These are phyloP conservation scores for Colletotrichum lupini DNA, from an alignment of 2,329 filamentous ascomycete genomes.

Conservation along the genomic window DNA sequence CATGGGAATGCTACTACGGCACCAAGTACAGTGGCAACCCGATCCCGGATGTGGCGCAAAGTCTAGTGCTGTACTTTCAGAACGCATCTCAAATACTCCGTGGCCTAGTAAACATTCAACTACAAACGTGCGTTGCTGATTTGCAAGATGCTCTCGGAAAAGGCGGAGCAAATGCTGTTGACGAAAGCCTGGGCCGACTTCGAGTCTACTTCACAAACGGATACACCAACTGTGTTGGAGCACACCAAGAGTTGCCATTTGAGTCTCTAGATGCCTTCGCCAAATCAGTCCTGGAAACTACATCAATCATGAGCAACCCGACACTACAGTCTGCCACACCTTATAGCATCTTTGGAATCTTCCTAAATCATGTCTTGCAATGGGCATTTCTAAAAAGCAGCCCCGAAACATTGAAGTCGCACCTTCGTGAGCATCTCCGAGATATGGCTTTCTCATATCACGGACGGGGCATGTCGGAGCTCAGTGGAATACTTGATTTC, in stretches of 20 bases:
- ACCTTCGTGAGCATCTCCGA: background rate
- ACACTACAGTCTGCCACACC: background rate
- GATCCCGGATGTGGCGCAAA: background rate
- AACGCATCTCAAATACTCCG: constrained; percentile 1
- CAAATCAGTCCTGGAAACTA: background rate
- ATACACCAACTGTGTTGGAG: background rate
- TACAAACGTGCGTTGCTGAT: constrained; percentile 1
- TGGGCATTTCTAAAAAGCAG: constrained; percentile 4
- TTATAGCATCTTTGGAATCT: constrained; percentile 7
- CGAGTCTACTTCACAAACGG: background rate
- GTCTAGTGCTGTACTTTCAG: background rate
- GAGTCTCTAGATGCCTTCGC: background rate
- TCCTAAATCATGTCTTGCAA: constrained; percentile 6
- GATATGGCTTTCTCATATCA: background rate
- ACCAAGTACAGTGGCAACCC: background rate
- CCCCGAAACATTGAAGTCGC: background rate
- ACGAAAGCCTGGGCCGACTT: background rate
- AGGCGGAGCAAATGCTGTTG: background rate
- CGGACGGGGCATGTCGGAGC: background rate
- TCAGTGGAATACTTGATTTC: background rate
- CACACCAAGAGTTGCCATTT: background rate
- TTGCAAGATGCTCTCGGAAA: constrained; percentile 20
- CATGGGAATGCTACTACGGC: background rate
- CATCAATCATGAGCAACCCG: background rate
- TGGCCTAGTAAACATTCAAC: constrained; percentile 2